Evolutionary conservation across 768 basidiomycete genomes (phyloP).

Genomic region (Boletus sensibilis): DNA sequence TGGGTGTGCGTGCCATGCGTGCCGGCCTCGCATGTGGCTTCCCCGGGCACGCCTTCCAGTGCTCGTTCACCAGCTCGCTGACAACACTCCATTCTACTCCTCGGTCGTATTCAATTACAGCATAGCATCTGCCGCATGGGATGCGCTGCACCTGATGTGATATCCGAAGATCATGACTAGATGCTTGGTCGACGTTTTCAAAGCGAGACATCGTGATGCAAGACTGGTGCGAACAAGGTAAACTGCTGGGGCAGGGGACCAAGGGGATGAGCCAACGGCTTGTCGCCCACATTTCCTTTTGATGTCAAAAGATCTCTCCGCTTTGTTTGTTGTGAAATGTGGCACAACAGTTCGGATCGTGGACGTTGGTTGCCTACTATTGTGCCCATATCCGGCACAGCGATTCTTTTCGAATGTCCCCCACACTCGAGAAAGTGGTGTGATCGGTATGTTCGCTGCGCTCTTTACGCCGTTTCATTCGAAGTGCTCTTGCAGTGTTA

Average conservation of each 20-base stretch:
- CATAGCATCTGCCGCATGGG: slow-evolving; percentile 30
- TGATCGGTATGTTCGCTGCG: slow-evolving; percentile 23
- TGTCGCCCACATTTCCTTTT: slow-evolving; percentile 21
- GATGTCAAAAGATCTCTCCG: slow-evolving; percentile 18
- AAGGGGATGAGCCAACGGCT: slow-evolving; percentile 4
- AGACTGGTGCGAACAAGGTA: slow-evolving; percentile 12
- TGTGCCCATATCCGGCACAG: slow-evolving; percentile 21
- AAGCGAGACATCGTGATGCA: slow-evolving; percentile 20
- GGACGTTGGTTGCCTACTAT: slow-evolving; percentile 20
- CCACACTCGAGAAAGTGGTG: slow-evolving; percentile 21
- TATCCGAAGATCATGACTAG: slow-evolving; percentile 11
- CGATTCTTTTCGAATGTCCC: slow-evolving; percentile 20
- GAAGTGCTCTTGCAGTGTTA: slow-evolving; percentile 13
- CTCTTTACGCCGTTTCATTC: slow-evolving; percentile 25
- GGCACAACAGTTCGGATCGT: slow-evolving; percentile 14
- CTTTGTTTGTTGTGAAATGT: slow-evolving; percentile 36
- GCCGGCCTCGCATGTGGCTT: slow-evolving; percentile 16
- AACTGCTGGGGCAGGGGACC: slow-evolving; percentile 2
- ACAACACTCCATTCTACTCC: slow-evolving; percentile 27
- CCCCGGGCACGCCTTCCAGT: slow-evolving; percentile 28
- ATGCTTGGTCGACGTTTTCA: slow-evolving; percentile 7
- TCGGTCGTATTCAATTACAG: slow-evolving; percentile 27
- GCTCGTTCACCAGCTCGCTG: slow-evolving; percentile 27
- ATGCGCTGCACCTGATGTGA: slow-evolving; percentile 12
- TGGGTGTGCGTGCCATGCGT: slow-evolving; percentile 12